Conservation (phyloP, 1,139 yeast genomes). For the Zygosaccharomyces pseudobailii region DNA sequence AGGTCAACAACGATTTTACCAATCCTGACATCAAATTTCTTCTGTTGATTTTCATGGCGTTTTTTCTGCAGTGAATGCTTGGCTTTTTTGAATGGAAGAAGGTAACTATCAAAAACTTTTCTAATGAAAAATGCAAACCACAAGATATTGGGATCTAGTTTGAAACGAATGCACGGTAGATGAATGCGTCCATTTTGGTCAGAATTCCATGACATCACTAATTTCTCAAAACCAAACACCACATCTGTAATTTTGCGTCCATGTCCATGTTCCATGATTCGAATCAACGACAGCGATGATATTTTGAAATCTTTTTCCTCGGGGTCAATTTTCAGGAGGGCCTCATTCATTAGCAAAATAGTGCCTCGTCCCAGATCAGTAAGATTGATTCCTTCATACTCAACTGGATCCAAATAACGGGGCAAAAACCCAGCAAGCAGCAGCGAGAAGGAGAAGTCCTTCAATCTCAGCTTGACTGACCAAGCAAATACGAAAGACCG, state of each 20-base stretch:
- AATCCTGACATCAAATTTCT: not conserved
- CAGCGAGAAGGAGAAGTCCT: slow-evolving; percentile 24
- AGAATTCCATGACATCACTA: slow-evolving; percentile 6
- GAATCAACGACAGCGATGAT: slow-evolving; percentile 15
- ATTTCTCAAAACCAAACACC: slow-evolving; percentile 16
- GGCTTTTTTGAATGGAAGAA: slow-evolving; percentile 1
- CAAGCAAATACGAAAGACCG: slow-evolving; percentile 13
- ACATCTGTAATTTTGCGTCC: slow-evolving; percentile 13
- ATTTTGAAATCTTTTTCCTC: slow-evolving; percentile 14
- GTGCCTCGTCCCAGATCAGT: slow-evolving; percentile 25
- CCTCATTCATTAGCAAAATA: slow-evolving; percentile 20
- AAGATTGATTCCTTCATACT: slow-evolving; percentile 17
- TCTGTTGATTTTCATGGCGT: not conserved
- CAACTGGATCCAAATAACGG: slow-evolving; percentile 23
- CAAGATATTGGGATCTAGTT: slow-evolving; percentile 27
- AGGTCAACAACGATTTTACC: slow-evolving; percentile 22
- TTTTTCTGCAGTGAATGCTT: not conserved
- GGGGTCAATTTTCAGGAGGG: slow-evolving; percentile 12
- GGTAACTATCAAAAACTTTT: slow-evolving; percentile 8
- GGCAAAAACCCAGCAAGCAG: slow-evolving; percentile 23
- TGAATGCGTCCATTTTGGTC: slow-evolving; percentile 3
- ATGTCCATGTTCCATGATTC: slow-evolving; percentile 21
- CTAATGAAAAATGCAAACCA: slow-evolving; percentile 27
- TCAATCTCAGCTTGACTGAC: slow-evolving; percentile 24
- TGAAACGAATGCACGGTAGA: slow-evolving; percentile 19